A percentile compares a stretch with the other conserved stretches of the same genome.
These are phyloP conservation scores for Cicer chorassanicum DNA, from an alignment of 306 rosid species.

Conservation along the genomic window DNA sequence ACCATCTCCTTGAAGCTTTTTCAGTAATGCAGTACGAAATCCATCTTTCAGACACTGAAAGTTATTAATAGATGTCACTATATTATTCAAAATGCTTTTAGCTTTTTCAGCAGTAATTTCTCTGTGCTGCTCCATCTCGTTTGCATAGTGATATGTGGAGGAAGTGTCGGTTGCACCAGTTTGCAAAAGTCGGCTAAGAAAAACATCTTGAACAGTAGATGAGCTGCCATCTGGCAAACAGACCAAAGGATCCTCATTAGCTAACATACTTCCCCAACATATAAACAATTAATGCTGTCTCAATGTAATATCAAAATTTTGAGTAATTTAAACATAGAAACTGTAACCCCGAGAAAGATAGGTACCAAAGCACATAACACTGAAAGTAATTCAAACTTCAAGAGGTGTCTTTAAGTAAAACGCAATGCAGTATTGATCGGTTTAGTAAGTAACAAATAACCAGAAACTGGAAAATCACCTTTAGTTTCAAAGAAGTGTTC, in stretches of 20 bases:
- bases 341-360: slow-evolving; percentile 11
- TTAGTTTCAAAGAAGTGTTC: not conserved
- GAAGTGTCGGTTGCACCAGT: slow-evolving; percentile 94
- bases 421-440: slow-evolving; percentile 1
- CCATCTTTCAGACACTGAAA: slow-evolving; percentile 69
- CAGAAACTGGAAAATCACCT: not conserved
- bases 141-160: slow-evolving; percentile 48
- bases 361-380: slow-evolving; percentile 10
- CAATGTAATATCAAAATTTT: slow-evolving; percentile 18
- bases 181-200: slow-evolving; percentile 76
- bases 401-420: not conserved
- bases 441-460: slow-evolving; percentile 9
- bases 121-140: slow-evolving; percentile 57
- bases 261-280: slow-evolving; percentile 19
- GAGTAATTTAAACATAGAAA: slow-evolving; percentile 18
- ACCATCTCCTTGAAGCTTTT: slow-evolving; percentile 72
- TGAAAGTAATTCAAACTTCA: slow-evolving; percentile 11
- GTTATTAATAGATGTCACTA: slow-evolving; percentile 56
- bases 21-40: slow-evolving; percentile 53
- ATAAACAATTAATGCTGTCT: slow-evolving; percentile 11
- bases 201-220: slow-evolving; percentile 65
- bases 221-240: slow-evolving; percentile 64
- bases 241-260: slow-evolving; percentile 41
- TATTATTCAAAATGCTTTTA: slow-evolving; percentile 54
- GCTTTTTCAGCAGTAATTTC: slow-evolving; percentile 49